Conservation (phyloP, 2,329 filamentous ascomycete genomes). For the Cercospora sp. region DNA sequence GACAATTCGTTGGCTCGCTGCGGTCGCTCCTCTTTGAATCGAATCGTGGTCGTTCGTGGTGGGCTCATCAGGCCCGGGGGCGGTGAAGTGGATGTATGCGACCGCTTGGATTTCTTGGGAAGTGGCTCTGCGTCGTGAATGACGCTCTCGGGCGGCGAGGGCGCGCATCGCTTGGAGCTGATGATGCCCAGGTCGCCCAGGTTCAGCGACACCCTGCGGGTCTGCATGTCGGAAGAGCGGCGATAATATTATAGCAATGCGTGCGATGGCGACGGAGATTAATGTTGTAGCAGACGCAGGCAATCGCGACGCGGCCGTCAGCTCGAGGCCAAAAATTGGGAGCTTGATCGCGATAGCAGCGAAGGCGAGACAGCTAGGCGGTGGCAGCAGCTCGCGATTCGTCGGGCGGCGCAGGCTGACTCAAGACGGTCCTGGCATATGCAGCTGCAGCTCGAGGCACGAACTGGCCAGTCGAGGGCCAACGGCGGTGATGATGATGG, state of each 20-base stretch:
- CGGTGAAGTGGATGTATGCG: conserved; percentile 57
- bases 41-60: conserved; percentile 45
- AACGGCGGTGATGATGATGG: neutral
- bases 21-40: conserved; percentile 52
- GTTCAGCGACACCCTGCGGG: conserved; percentile 91
- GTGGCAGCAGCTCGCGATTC: conserved; percentile 14
- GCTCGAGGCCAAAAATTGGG: conserved; percentile 10
- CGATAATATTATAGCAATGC: conserved; percentile 7
- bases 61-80: conserved; percentile 46
- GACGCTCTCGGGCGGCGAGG: conserved; percentile 63
- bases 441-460: conserved; percentile 20
- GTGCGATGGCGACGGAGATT: conserved; percentile 4
- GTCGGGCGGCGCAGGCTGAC: conserved; percentile 16
- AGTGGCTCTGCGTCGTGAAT: conserved; percentile 59
- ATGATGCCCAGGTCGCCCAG: conserved; percentile 91
- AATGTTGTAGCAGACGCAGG: conserved; percentile 4
- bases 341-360: conserved; percentile 13
- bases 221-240: conserved; percentile 67
- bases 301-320: conserved; percentile 1
- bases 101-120: conserved; percentile 69
- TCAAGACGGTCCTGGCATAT: conserved; percentile 15
- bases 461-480: neutral
- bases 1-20: conserved; percentile 66
- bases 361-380: conserved; percentile 2
- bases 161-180: conserved; percentile 60